Conservation (phyloP, 2,329 filamentous ascomycete species). For the Colletotrichum horii region DNA sequence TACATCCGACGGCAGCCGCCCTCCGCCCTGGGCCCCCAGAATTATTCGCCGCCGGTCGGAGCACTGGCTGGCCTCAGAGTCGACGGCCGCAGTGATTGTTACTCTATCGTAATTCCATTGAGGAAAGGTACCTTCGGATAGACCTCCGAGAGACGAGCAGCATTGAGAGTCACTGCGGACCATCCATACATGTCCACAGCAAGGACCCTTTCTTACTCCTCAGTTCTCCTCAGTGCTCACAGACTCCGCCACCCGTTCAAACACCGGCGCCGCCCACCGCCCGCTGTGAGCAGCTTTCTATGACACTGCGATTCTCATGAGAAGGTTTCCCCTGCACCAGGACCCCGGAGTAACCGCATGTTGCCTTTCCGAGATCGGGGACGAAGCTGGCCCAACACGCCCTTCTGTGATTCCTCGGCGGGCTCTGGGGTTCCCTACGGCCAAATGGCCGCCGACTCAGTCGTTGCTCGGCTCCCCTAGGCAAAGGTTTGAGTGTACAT, state of each 20-base stretch:
- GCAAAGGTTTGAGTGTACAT: background rate
- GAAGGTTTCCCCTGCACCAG: slow-evolving; percentile 7
- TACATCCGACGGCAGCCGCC: slow-evolving; percentile 11
- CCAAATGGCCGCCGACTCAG: slow-evolving; percentile 2
- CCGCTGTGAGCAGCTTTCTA: background rate
- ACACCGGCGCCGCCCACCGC: slow-evolving; percentile 4
- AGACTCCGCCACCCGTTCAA: slow-evolving; percentile 7
- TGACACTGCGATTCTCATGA: slow-evolving; percentile 5
- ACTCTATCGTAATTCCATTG: background rate
- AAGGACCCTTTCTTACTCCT: background rate
- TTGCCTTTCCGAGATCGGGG: slow-evolving; percentile 18
- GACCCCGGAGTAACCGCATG: slow-evolving; percentile 17
- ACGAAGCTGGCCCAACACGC: background rate
- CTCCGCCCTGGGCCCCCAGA: background rate
- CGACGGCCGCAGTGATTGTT: background rate
- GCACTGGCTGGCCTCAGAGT: background rate
- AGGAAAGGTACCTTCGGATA: background rate
- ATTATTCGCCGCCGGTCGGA: slow-evolving; percentile 8
- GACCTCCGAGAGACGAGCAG: background rate
- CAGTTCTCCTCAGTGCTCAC: background rate
- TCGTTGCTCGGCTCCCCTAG: background rate
- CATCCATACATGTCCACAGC: background rate
- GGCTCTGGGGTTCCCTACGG: background rate
- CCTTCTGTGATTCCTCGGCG: background rate
- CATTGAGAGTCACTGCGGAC: background rate